Base-by-base conservation (phyloP, 1,284 basidiomycete species). In the Golubevia sp. region DNA sequence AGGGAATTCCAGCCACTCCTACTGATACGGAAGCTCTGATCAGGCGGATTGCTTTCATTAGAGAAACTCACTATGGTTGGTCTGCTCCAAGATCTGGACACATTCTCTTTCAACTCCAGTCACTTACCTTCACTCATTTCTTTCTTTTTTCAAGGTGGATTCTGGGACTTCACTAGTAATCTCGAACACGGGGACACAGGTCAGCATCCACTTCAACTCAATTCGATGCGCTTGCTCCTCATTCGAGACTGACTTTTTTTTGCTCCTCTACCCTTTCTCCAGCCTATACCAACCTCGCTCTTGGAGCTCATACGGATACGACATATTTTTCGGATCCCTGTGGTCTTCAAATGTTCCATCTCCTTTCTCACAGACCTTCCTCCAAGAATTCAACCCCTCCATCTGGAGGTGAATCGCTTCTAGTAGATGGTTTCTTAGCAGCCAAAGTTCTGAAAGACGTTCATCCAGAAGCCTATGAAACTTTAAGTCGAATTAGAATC, bases 151-250 rank as follows among this genome's bases (percentile, higher is more conserved):
- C 92, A 95, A 73, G 93, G 93, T 34, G 90, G 90, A 56, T 96
- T 98, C 84, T 99, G 96, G 95, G 93, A 97, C 77, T 97, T 99
- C 78, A 97, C 94, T 0, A 90, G 94, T 0, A 90, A 97, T 79
- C 88, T 97, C 21, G 90, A 91, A 11, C 94, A 92, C 77, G 94
- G 94, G 21, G 95, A 98, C 82, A 81, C 78, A 3, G 30, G 30
- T 34, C 11, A 34, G 30, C 30, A 34, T n/a, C n/a, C n/a, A n/a
- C n/a, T n/a, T n/a, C n/a, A n/a, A n/a, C n/a, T n/a, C n/a, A n/a
- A n/a, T n/a, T n/a, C n/a, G n/a, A n/a, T n/a, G n/a, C n/a, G n/a
- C n/a, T n/a, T n/a, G n/a, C n/a, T n/a, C n/a, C n/a, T 34, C 30
- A 34, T 3, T 11, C 30, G n/a, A 34, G 30, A 3, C 30, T 34